Conservation (phyloP, 169 alveolate genomes). For the Eimeria praecox region DNA sequence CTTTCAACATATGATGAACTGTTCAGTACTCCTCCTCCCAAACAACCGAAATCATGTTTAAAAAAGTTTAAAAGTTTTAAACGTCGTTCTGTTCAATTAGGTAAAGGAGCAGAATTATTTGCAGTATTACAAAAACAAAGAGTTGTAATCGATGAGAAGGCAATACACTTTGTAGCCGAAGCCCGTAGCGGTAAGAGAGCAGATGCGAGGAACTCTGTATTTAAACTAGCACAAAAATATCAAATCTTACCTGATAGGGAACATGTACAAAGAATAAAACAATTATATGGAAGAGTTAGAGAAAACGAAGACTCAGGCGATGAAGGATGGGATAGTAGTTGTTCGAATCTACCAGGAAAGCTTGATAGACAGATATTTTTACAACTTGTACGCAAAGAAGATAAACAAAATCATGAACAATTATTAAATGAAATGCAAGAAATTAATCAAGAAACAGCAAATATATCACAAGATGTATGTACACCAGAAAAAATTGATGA, state of each 20-base stretch:
- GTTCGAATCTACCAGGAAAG: slow-evolving; percentile 71
- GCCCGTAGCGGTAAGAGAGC: slow-evolving; percentile 84
- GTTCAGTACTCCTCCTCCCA: background rate
- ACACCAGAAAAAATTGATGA: slow-evolving; percentile 12
- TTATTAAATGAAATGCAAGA: slow-evolving; percentile 65
- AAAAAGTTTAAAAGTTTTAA: slow-evolving; percentile 39
- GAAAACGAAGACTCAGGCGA: slow-evolving; percentile 87
- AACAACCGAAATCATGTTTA: background rate
- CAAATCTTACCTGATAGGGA: slow-evolving; percentile 85
- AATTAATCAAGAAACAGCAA: slow-evolving; percentile 71
- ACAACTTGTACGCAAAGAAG: slow-evolving; percentile 39
- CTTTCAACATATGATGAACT: slow-evolving; percentile 72
- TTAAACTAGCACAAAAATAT: slow-evolving; percentile 84
- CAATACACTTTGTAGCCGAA: slow-evolving; percentile 87
- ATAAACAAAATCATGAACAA: slow-evolving; percentile 31
- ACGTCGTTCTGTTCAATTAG: slow-evolving; percentile 30
- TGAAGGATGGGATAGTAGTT: slow-evolving; percentile 85
- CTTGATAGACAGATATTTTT: background rate
- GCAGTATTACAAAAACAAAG: slow-evolving; percentile 82
- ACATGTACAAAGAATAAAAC: slow-evolving; percentile 81
- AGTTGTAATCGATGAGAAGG: slow-evolving; percentile 84
- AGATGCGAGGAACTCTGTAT: slow-evolving; percentile 87
- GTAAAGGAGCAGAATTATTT: slow-evolving; percentile 48
- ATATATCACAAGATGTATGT: background rate
- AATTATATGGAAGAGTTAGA: slow-evolving; percentile 84